Conservation (phyloP, 2,329 filamentous ascomycete species). For the Beauveria rudraprayagi region DNA sequence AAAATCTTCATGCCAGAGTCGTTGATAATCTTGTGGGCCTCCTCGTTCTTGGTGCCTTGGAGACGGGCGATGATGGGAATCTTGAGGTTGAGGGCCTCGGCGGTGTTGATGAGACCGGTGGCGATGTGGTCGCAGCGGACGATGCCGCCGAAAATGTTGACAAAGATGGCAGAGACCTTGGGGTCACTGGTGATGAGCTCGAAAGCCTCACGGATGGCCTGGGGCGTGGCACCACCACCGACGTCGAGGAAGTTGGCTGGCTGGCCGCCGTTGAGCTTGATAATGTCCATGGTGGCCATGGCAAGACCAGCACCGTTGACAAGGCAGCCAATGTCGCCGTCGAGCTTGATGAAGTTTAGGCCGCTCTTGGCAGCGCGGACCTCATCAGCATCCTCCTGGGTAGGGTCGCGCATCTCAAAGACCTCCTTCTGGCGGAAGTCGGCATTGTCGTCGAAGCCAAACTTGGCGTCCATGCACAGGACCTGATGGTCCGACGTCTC, state of each 20-base stretch:
- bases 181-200: conserved; percentile 97
- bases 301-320: conserved; percentile 98
- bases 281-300: conserved; percentile 99
- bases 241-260: conserved; percentile 99
- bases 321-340: conserved; percentile 97
- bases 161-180: conserved; percentile 97
- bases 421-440: conserved; percentile 97
- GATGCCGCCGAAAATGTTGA: conserved; percentile 99
- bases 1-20: conserved; percentile 99
- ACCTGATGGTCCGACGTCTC: conserved; percentile 98
- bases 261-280: conserved; percentile 95
- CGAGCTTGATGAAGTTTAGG: conserved; percentile 99
- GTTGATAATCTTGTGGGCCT: conserved; percentile 87
- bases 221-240: conserved; percentile 91
- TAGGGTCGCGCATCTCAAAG: conserved; percentile 87
- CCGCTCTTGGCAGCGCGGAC: conserved; percentile 91
- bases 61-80: conserved; percentile 95
- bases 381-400: conserved; percentile 95
- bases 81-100: conserved; percentile 87
- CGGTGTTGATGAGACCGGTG: conserved; percentile 89
- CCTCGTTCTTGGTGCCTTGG: conserved; percentile 97
- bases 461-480: conserved; percentile 98
- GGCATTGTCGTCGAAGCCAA: conserved; percentile 97
- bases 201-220: conserved; percentile 95
- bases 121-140: conserved; percentile 97